phyloP scores from a whole-genome alignment of 2,329 filamentous ascomycete species.

The Lithohypha guttulata region DNA sequence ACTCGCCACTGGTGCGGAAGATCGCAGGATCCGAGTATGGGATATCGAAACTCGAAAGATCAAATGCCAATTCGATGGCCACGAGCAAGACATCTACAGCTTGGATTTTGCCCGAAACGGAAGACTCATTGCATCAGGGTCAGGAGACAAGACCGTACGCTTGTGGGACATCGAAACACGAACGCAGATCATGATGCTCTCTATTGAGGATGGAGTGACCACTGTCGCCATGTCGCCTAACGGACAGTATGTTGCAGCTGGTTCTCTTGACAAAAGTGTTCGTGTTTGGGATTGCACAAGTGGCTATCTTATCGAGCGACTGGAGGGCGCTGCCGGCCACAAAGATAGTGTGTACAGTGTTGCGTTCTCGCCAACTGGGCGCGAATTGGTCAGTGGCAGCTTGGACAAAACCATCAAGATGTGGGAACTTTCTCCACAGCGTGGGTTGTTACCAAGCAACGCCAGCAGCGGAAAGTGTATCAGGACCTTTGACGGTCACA shows the following conservation, averaged over 20 bases:
- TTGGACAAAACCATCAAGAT: slow-evolving; percentile 98
- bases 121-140: slow-evolving; percentile 87
- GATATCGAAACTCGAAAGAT: slow-evolving; percentile 77
- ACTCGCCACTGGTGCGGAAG: slow-evolving; percentile 89
- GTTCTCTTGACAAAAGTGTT: slow-evolving; percentile 93
- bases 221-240: slow-evolving; percentile 96
- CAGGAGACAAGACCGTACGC: slow-evolving; percentile 85
- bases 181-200: slow-evolving; percentile 70
- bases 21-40: slow-evolving; percentile 96
- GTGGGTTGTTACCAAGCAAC: slow-evolving; percentile 50
- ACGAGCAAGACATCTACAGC: slow-evolving; percentile 97
- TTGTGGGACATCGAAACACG: slow-evolving; percentile 91
- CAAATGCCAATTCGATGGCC: slow-evolving; percentile 85
- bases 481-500: slow-evolving; percentile 93
- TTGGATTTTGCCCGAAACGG: slow-evolving; percentile 91
- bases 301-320: slow-evolving; percentile 76
- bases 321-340: slow-evolving; percentile 88
- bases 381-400: slow-evolving; percentile 86
- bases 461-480: slow-evolving; percentile 85
- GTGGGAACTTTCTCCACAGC: slow-evolving; percentile 78
- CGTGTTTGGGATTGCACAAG: slow-evolving; percentile 88
- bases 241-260: slow-evolving; percentile 85
- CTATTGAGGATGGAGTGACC: slow-evolving; percentile 93
- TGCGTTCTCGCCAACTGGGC: slow-evolving; percentile 86
- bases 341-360: slow-evolving; percentile 96